Conservation (phyloP, 768 basidiomycete genomes). For the Phaffia australis region DNA sequence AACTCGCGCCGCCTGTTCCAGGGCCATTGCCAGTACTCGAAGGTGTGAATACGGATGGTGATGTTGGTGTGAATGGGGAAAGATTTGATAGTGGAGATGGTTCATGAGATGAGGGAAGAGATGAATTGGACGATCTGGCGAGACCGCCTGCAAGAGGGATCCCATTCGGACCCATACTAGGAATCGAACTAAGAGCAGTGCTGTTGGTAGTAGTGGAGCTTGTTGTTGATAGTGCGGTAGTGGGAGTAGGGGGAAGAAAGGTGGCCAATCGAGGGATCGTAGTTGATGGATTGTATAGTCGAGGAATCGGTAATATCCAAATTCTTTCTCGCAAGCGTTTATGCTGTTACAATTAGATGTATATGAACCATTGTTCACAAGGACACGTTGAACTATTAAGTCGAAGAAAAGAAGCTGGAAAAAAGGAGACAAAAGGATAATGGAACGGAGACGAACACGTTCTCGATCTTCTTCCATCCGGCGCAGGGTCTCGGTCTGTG, state of each 20-base stretch:
- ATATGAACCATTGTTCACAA: neutral
- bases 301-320: slow-evolving; percentile 49
- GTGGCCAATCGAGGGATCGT: neutral
- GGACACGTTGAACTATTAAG: neutral
- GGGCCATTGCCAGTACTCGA: neutral
- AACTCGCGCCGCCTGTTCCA: neutral
- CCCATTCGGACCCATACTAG: slow-evolving; percentile 5
- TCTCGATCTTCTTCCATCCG: slow-evolving; percentile 88
- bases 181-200: slow-evolving; percentile 15
- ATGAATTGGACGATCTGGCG: slow-evolving; percentile 24
- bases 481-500: slow-evolving; percentile 61
- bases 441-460: slow-evolving; percentile 41
- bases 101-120: slow-evolving; percentile 25
- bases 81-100: slow-evolving; percentile 39
- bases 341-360: slow-evolving; percentile 41
- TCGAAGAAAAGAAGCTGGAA: neutral
- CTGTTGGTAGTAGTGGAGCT: neutral
- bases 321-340: slow-evolving; percentile 80
- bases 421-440: neutral
- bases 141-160: slow-evolving; percentile 3
- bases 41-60: neutral
- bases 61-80: slow-evolving; percentile 31
- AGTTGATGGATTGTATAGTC: neutral
- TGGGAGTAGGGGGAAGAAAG: neutral
- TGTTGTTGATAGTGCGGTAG: neutral